Conservation (phyloP, 805 yeast species). For the Metschnikowia hibisci region DNA sequence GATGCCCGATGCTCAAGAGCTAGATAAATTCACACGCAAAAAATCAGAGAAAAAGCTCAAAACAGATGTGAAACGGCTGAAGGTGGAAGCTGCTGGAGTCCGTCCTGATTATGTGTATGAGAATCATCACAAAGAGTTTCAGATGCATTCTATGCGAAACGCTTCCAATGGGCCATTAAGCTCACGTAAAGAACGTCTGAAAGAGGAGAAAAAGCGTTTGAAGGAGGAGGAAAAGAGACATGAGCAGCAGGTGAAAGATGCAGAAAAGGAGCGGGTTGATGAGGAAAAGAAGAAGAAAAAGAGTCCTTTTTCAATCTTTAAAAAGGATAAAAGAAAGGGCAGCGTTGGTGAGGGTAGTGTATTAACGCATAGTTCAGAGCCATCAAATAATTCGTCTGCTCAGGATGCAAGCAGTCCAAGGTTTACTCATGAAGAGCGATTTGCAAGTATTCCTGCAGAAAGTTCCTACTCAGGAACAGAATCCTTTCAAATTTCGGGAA, state of each 20-base stretch:
- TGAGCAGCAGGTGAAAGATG: slow-evolving; percentile 7
- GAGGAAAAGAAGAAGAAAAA: slow-evolving; percentile 11
- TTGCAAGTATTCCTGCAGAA: too few relatives aligned
- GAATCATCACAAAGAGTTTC: slow-evolving; percentile 18
- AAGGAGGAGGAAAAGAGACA: slow-evolving; percentile 14
- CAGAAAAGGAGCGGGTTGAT: slow-evolving; percentile 8
- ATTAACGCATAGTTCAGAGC: not conserved
- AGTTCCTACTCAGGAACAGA: too few relatives aligned
- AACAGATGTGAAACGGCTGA: slow-evolving; percentile 10
- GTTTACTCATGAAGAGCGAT: not conserved
- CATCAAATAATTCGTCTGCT: not conserved
- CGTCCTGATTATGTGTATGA: slow-evolving; percentile 15
- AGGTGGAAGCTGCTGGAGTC: slow-evolving; percentile 15
- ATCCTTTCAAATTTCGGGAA: too few relatives aligned
- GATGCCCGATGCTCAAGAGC: not conserved
- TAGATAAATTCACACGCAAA: slow-evolving; percentile 8
- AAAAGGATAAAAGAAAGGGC: slow-evolving; percentile 7
- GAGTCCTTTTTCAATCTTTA: slow-evolving; percentile 8
- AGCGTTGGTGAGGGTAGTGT: slow-evolving; percentile 9
- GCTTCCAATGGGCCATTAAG: slow-evolving; percentile 1
- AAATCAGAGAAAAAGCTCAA: slow-evolving; percentile 14
- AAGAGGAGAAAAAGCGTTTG: slow-evolving; percentile 9
- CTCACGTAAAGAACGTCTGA: slow-evolving; percentile 8
- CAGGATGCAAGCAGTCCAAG: not conserved
- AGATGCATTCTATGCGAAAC: slow-evolving; percentile 13